phyloP scores from a whole-genome alignment of 257 asterid genomes.

The Lantana camara region DNA sequence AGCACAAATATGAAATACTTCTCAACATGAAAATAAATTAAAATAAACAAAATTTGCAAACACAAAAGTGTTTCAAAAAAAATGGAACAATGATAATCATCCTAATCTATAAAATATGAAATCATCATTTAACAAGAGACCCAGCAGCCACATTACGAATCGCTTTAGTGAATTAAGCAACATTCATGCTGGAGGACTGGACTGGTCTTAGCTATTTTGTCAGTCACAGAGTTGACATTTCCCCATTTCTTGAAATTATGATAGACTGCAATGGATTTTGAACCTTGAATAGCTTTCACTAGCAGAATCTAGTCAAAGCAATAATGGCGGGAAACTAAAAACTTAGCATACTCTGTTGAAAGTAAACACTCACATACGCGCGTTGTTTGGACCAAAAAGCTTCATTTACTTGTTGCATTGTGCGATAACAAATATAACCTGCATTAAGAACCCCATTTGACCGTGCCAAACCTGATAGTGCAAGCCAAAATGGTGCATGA shows the following conservation, averaged over 20 bases:
- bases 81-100: background rate
- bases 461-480: slow-evolving; percentile 82
- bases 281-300: background rate
- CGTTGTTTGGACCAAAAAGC: slow-evolving; percentile 44
- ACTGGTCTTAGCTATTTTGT: background rate
- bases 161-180: slow-evolving; percentile 8
- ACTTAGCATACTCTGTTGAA: background rate
- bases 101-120: slow-evolving; percentile 5
- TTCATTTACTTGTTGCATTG: slow-evolving; percentile 61
- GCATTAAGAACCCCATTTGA: slow-evolving; percentile 94
- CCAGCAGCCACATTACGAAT: background rate
- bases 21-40: slow-evolving; percentile 5
- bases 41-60: background rate
- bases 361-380: slow-evolving; percentile 58
- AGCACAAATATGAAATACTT: slow-evolving; percentile 15
- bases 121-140: background rate
- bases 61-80: background rate
- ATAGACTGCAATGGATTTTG: background rate
- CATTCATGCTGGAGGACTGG: background rate
- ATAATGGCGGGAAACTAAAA: background rate
- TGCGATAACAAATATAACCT: slow-evolving; percentile 74
- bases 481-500: slow-evolving; percentile 66
- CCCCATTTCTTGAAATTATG: background rate
- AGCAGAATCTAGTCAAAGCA: slow-evolving; percentile 8
- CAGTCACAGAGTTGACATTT: background rate